Base-by-base conservation (phyloP, 1,284 basidiomycete species). In the Sanghuangporus sanghuang region DNA sequence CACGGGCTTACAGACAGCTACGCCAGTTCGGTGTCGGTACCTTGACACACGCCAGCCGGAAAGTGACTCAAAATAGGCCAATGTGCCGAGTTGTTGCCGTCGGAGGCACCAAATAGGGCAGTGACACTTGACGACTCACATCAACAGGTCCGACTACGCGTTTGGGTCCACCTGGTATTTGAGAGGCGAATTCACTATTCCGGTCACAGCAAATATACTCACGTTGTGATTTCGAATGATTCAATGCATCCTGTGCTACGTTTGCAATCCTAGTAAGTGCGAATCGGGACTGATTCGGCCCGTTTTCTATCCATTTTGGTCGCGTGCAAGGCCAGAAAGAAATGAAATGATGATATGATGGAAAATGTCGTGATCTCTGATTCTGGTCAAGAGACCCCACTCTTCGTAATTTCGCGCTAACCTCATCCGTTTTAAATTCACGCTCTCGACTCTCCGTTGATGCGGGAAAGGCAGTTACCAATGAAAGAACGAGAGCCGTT, bases 381-480 rank as follows among this genome's bases (percentile, higher is more conserved):
- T 32, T 32, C 27, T 32, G 27, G 27, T 32, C 27, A 32, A 32
- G 27, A 32, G 27, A 27, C 23, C 53, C 35, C 53, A 8, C 32
- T 32, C 32, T 38, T n/a, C 9, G 1, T n/a, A 12, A 3, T 38
- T 54, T 38, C 32, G 35, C 53, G 53, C 53, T 54, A 54, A 16
- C 53, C 53, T 36, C 27, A 54, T 38, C 53, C 32, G 53, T 14
- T 32, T 54, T 39, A 39, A 54, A 54, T 36, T 54, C 39, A 27
- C n/a, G 44, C 57, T 59, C 44, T 62, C 61, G 54, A 57, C 54
- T 46, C 58, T 60, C 61, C 54, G 61, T 50, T 62, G 61, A 62
- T 62, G 61, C 42, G 54, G 42, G 16, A 18, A 21, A 57, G 46
- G 42, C 14, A 62, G 54, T 21, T 52, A 39, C 61, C 61, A 62